phyloP scores from a whole-genome alignment of 1,139 yeast species.

The Protomyces inouyei region DNA sequence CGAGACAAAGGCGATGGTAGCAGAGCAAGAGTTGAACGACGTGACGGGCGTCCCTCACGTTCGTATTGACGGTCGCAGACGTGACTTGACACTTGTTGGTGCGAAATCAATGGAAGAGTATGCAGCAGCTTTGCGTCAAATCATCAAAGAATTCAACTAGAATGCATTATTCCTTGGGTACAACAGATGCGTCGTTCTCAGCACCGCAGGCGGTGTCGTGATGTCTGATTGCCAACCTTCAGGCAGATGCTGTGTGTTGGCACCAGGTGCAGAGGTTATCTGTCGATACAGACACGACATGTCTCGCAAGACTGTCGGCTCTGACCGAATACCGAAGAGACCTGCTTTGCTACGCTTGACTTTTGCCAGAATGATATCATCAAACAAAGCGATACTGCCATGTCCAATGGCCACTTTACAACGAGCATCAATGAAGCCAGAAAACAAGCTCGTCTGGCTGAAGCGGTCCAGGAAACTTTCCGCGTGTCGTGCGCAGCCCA shows the following conservation, averaged over 20 bases:
- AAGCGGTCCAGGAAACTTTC: slow-evolving; percentile 29
- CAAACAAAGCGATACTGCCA: slow-evolving; percentile 14
- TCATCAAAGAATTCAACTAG: slow-evolving; percentile 4
- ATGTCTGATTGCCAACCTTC: neutral
- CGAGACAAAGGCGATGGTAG: slow-evolving; percentile 5
- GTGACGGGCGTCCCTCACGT: slow-evolving; percentile 10
- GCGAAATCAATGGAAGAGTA: slow-evolving; percentile 14
- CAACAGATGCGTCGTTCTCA: neutral
- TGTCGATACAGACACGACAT: neutral
- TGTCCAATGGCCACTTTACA: neutral
- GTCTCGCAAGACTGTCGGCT: neutral
- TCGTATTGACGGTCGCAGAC: slow-evolving; percentile 8
- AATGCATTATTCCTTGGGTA: neutral
- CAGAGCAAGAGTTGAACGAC: slow-evolving; percentile 13
- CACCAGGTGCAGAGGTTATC: neutral
- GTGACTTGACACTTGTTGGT: slow-evolving; percentile 20
- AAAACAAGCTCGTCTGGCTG: slow-evolving; percentile 30
- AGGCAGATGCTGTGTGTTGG: neutral
- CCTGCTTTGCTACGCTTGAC: slow-evolving; percentile 3
- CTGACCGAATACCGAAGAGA: neutral
- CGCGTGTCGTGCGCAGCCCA: slow-evolving; percentile 12
- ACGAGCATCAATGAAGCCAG: slow-evolving; percentile 30
- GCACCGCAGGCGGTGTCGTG: neutral
- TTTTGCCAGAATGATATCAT: slow-evolving; percentile 8
- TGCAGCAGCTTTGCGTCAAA: slow-evolving; percentile 6